Base-by-base conservation (phyloP, 441 rosid species). In the Populus hybrid region DNA sequence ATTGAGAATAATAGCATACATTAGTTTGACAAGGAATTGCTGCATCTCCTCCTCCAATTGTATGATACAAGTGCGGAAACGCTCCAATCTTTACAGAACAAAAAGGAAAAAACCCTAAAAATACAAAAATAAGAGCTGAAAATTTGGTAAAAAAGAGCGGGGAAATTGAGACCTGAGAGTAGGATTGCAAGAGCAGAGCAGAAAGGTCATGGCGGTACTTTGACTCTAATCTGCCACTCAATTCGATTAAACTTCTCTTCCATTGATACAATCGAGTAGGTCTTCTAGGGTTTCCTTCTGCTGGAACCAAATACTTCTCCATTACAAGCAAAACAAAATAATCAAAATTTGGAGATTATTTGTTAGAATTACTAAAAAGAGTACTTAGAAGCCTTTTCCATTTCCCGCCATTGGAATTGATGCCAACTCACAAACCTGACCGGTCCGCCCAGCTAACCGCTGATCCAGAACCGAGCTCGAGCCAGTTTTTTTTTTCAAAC, bases 61-160 rank as follows among this genome's bases (percentile, higher is more conserved):
- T 42, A 63, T 81, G 91, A 84, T 94, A 92, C 21, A 73, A 40
- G 87, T 92, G 99, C 8, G 86, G 86, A 84, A 91, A 94, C 1
- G 73, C 83, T 21, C 94, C 95, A 28, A 90, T 81, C 98, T 94
- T 73, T 36, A 67, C 63, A 64, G 4, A 50, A 3, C 28, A 64
- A 6, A 34, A 20, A 72, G 30, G 11, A 70, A 57, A 65, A 12
- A 4, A 3, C n/a, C 23, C 18, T 64, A 10, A 5, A 67, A 64
- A 1, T 76, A 64, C 10, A 67, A 74, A 12, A 50, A 26, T 57
- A 50, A 67, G 34, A 14, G 9, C 67, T 8, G 0, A 4, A 75
- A 73, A 26, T 65, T 67, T 5, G 40, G 35, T 4, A 9, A 7
- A 20, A 14, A 72, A 14, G 3, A 42, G 67, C 57, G 8, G 1